phyloP scores from a whole-genome alignment of 2,329 filamentous ascomycete species.

The Nakataea oryzae region DNA sequence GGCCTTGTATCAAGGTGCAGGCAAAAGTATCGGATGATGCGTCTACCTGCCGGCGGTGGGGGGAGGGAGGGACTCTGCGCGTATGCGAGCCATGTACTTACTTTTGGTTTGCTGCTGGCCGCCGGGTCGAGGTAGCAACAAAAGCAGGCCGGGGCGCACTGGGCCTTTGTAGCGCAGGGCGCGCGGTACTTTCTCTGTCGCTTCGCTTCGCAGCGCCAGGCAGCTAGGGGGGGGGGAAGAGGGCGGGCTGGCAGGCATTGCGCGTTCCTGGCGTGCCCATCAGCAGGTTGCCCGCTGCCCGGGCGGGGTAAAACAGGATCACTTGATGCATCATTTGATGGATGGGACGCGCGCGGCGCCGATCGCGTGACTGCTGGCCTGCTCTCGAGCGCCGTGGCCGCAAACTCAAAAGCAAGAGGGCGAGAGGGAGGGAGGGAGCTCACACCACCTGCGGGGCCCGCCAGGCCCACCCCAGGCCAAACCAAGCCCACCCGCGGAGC shows the following conservation, averaged over 20 bases:
- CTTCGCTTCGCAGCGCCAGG: not conserved
- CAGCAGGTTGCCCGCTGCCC: not conserved
- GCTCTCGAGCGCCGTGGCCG: not conserved
- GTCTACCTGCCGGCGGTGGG: too few relatives aligned
- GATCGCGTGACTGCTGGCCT: not conserved
- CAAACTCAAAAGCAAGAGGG: too few relatives aligned
- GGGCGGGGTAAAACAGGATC: not conserved
- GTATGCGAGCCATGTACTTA: too few relatives aligned
- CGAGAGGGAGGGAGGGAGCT: not conserved
- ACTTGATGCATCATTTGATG: conserved; percentile 1
- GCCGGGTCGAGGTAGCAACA: not conserved
- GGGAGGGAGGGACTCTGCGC: too few relatives aligned
- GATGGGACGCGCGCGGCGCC: not conserved
- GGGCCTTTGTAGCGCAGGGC: not conserved
- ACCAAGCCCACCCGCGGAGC: not conserved
- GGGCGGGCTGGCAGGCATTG: too few relatives aligned
- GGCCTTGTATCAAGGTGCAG: not conserved
- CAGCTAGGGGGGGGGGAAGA: too few relatives aligned
- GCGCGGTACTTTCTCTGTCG: not conserved
- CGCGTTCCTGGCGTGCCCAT: not conserved
- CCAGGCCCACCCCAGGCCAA: not conserved
- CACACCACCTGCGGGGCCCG: not conserved
- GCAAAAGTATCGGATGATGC: not conserved
- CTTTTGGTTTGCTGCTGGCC: too few relatives aligned
- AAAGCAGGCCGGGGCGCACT: not conserved